Percentiles rank a stretch among this genome's conserved stretches.
Conservation (phyloP, 768 basidiomycete genomes). For the Mycena haematopus region DNA sequence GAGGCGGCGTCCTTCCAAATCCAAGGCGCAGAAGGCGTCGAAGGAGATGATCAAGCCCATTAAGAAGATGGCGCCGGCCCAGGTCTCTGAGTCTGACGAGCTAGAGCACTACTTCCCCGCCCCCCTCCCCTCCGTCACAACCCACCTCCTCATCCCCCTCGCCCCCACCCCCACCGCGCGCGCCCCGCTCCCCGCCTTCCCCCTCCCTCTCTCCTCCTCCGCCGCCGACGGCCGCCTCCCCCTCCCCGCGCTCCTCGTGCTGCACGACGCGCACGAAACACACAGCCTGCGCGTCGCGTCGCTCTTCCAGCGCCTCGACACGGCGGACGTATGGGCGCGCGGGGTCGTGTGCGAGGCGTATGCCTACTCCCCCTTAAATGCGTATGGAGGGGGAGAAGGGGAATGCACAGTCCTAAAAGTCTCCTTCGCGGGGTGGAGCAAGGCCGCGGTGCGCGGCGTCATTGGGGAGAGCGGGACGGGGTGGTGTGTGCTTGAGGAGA, state of each 20-base stretch:
- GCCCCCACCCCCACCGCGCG: conserved; percentile 75
- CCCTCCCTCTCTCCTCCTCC: neutral
- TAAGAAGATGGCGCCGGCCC: conserved; percentile 24
- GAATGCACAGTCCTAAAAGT: conserved; percentile 73
- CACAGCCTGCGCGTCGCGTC: conserved; percentile 72
- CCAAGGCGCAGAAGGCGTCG: conserved; percentile 24
- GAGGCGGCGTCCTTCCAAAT: conserved; percentile 37
- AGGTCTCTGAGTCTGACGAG: conserved; percentile 38
- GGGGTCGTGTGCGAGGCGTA: conserved; percentile 68
- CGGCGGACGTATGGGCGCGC: conserved; percentile 69
- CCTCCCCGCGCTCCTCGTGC: conserved; percentile 52
- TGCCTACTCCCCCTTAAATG: conserved; percentile 42
- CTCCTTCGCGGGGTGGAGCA: conserved; percentile 77
- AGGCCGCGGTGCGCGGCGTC: conserved; percentile 65
- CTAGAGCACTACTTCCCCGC: conserved; percentile 70
- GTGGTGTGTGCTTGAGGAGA: conserved; percentile 79
- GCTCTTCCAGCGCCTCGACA: conserved; percentile 75
- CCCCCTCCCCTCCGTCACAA: conserved; percentile 52
- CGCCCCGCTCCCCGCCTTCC: conserved; percentile 56
- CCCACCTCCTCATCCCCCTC: conserved; percentile 76
- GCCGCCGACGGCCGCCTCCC: conserved; percentile 48
- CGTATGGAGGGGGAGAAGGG: conserved; percentile 56
- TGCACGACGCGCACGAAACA: conserved; percentile 58
- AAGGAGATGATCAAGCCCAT: conserved; percentile 45
- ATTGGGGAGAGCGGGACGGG: conserved; percentile 75